Base-by-base conservation (phyloP, 441 rosid species). In the Aleurites moluccanus region DNA sequence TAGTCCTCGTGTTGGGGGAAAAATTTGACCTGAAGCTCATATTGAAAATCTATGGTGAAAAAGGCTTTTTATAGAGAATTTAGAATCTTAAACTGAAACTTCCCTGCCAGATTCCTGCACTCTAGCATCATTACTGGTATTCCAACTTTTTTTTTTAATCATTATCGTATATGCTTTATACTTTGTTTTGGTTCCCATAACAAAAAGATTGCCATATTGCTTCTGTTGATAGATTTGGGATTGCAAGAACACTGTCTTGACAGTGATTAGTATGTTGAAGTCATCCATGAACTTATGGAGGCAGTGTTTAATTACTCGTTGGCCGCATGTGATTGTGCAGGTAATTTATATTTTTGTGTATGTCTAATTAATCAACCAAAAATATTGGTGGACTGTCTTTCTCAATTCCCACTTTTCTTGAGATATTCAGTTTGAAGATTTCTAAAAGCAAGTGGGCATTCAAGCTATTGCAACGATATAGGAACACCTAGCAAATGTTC, bases 371-470 rank as follows among this genome's bases (percentile, higher is more conserved):
- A 21, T 28, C 63, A 69, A 55, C 50, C 72, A 53, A 9, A n/a
- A 81, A 59, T 66, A 50, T 70, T 69, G 1, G 28, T 49, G 27
- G 38, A 61, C 33, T 73, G 23, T 71, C 10, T 42, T 13, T 23
- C 53, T n/a, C 13, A 3, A 42, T 14, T 70, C 38, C 40, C 33
- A 45, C 68, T 66, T 75, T 73, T 61, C 61, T 60, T 18, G 57
- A 66, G 68, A 61, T 80, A 65, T 83, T 79, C 85, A 96, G 99
- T 96, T 96, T 83, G 99, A 96, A 87, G 99, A 96, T 88, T 96
- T 96, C 84, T 97, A 93, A 93, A 86, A 96, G 99, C 93, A 96
- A 96, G 86, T 96, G 99, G 99, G 99, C 99, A 55, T 92, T 96
- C 85, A 93, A 96, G 87, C 82, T 96, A 79, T 83, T 96, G 89